Base-by-base conservation (phyloP, 192 early-diverging fungal genomes). In the Helicostylum pulchrum region DNA sequence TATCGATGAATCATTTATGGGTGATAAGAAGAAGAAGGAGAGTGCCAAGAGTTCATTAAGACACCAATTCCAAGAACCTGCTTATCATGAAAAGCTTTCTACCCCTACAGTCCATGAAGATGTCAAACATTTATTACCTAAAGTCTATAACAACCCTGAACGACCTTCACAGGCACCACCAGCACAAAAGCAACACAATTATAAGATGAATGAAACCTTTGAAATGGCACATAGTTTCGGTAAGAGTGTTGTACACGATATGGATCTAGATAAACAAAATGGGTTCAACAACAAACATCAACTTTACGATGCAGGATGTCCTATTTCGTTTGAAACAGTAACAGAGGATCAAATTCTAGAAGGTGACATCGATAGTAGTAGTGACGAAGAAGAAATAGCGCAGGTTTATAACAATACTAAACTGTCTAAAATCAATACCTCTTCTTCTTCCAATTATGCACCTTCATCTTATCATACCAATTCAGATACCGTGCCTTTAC, bases 21-120 rank as follows among this genome's bases (percentile, higher is more conserved):
- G 63, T 1, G 55, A 31, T 34, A 59, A 49, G 3, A 50, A 36
- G 5, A 63, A 21, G 31, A 62, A 56, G 23, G 44, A 60, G 2
- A 36, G 21, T 9, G 53, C n/a, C 1, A 31, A 52, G 4, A 45
- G 42, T n/a, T 21, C 50, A 43, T 44, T 88, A 61, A 75, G 77
- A 31, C 76, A 78, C 64, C 82, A 79, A 50, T 92, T 88, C 73
- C 77, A 83, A 61, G 85, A 90, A 58, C 90, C 88, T 20, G 82
- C 78, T 0, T 76, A 85, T 31, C 72, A 59, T 10, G 65, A 85
- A 54, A 74, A 80, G 30, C 71, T 88, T 48, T 73, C 83, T 4
- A 77, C 84, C 23, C 87, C 88, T 15, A 79, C 87, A 65, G 85
- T 92, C 21, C 85, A 87, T 53, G 81, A 85, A 53, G 79, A 78